phyloP scores from a whole-genome alignment of 495 filamentous ascomycete species.

The Aspergillus leporis region DNA sequence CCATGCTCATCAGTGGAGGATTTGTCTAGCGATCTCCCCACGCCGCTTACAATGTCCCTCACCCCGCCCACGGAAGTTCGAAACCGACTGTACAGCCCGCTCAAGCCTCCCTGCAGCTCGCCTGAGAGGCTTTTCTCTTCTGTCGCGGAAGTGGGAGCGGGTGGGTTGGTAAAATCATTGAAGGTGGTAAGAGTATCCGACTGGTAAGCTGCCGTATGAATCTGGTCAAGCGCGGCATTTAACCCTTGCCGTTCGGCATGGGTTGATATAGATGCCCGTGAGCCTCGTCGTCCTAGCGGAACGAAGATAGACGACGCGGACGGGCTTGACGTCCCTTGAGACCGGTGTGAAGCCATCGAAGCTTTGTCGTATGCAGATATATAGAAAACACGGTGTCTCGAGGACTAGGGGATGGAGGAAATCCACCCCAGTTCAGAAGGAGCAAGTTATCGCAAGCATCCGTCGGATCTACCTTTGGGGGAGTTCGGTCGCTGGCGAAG shows the following conservation, averaged over 20 bases:
- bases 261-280: conserved; percentile 62
- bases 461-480: conserved; percentile 15
- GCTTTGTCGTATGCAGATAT: conserved; percentile 1
- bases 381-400: not conserved
- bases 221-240: conserved; percentile 75
- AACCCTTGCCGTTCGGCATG: conserved; percentile 69
- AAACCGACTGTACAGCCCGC: conserved; percentile 80
- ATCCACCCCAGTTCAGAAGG: conserved; percentile 19
- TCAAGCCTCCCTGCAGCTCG: conserved; percentile 80
- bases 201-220: conserved; percentile 79
- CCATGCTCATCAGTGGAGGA: conserved; percentile 26
- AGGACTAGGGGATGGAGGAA: conserved; percentile 9
- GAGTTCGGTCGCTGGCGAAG: conserved; percentile 15
- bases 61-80: conserved; percentile 73
- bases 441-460: conserved; percentile 20
- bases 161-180: conserved; percentile 70
- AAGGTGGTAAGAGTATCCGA: conserved; percentile 81
- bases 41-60: conserved; percentile 55
- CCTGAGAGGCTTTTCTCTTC: conserved; percentile 69
- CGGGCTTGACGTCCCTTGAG: conserved; percentile 40
- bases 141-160: conserved; percentile 45
- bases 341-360: conserved; percentile 43
- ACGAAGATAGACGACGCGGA: conserved; percentile 46
- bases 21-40: conserved; percentile 40
- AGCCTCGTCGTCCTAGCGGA: conserved; percentile 53